phyloP scores from a whole-genome alignment of 805 yeast genomes.

The Zygosaccharomyces gambellarensis region DNA sequence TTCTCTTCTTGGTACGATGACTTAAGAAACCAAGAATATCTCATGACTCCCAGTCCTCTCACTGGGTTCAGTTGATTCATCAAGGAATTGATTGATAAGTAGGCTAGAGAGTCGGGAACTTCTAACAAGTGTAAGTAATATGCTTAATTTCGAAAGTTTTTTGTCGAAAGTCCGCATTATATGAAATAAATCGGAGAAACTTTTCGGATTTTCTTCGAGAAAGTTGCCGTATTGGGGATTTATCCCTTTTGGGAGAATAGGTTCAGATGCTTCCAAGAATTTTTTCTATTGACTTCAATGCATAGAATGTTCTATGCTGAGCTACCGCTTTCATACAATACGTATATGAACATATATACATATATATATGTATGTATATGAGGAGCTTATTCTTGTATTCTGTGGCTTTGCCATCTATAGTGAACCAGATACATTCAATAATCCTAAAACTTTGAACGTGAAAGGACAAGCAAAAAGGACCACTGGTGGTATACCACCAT shows the following conservation, averaged over 20 bases:
- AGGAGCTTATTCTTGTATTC: too few species aligned
- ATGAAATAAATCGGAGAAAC: not conserved
- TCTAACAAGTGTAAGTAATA: too few species aligned
- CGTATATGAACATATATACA: not conserved
- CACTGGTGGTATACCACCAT: conserved; percentile 69
- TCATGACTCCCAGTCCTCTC: too few species aligned
- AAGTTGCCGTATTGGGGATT: not conserved
- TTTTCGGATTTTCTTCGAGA: not conserved
- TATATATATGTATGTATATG: not conserved
- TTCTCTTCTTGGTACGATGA: too few species aligned
- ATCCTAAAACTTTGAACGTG: conserved; percentile 12
- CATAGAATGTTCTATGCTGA: not conserved
- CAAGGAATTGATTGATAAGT: too few species aligned
- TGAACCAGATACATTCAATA: not conserved
- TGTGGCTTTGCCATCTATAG: not conserved
- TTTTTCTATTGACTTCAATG: not conserved
- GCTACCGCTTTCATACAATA: not conserved
- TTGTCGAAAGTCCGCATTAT: too few species aligned
- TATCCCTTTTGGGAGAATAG: not conserved
- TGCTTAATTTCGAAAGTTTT: too few species aligned
- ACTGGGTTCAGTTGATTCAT: too few species aligned
- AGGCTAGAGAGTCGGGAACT: too few species aligned
- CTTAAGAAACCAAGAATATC: too few species aligned
- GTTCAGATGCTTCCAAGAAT: not conserved
- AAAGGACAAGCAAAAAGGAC: conserved; percentile 40